Base-by-base conservation (phyloP, 257 asterid species). In the Primulina huaijiensis region DNA sequence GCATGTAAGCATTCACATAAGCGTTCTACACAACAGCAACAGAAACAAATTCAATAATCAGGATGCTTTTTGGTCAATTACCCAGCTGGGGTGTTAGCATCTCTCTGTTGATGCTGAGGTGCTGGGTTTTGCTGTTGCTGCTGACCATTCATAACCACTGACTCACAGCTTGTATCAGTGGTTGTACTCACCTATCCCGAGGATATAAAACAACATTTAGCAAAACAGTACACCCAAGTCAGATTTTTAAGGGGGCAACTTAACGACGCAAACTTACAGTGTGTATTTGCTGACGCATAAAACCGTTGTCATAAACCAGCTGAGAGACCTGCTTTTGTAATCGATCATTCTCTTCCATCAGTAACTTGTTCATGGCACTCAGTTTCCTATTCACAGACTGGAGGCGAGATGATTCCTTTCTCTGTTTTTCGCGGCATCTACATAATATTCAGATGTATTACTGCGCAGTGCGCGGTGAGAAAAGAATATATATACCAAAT, bases 11-110 rank as follows among this genome's bases (percentile, higher is more conserved):
- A 46, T 61, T 33, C 25, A 33, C 60, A 12, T 66, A 50, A 60
- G 16, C 33, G 55, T 62, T 12, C 5, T 35, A 17, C 52, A 19
- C 17, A 12, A 70, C 61, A 23, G 29, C n/a, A 17, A 27, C 30
- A 33, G 33, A 14, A 7, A 67, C 33, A 40, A 2, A 19, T 62
- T 11, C 7, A 25, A 50, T 8, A 50, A n/a, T 12, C 19, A 20
- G 2, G 29, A 56, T 8, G 37, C 67, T 60, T 52, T 33, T 2
- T 23, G 9, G 38, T 23, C 40, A 62, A 72, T 78, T 89, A 94
- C 99, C 99, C 97, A 62, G 99, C 99, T 86, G 99, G 99, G 92
- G 87, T 88, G 65, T 85, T 89, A 60, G 95, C 92, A 86, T 94
- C 97, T 82, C 92, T 86, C 17, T 83, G 90, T 5, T 91, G 96